phyloP scores from a whole-genome alignment of 192 early-diverging fungal genomes.

The Entomortierella lignicola region DNA sequence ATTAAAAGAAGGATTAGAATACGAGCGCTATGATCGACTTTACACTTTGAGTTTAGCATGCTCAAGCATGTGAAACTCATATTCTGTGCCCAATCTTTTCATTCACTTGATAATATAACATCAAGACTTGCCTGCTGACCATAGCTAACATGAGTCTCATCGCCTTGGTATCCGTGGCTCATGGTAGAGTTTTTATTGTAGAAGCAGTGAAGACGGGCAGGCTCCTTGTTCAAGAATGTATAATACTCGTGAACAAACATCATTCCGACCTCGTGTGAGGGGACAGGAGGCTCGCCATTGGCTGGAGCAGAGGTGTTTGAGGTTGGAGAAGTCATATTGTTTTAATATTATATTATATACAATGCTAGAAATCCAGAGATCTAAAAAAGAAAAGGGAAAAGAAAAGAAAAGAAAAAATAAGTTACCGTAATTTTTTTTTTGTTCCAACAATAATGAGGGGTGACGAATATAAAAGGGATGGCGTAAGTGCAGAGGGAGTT shows the following conservation, averaged over 20 bases:
- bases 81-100: neutral
- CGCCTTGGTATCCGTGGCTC: constrained; percentile 88
- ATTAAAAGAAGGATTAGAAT: too few relatives aligned
- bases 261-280: constrained; percentile 84
- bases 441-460: too few relatives aligned
- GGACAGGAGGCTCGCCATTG: constrained; percentile 34
- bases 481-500: too few relatives aligned
- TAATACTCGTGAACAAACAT: constrained; percentile 97
- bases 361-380: constrained; percentile 4
- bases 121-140: constrained; percentile 74
- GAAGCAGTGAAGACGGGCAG: constrained; percentile 83
- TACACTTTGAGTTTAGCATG: too few relatives aligned
- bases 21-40: too few relatives aligned
- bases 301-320: constrained; percentile 33
- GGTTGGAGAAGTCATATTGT: constrained; percentile 41
- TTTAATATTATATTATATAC: constrained; percentile 22
- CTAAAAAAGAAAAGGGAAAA: constrained; percentile 1
- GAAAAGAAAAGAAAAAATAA: neutral
- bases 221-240: constrained; percentile 89
- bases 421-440: too few relatives aligned
- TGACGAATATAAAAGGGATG: constrained; percentile 1
- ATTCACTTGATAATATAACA: neutral
- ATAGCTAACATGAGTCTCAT: constrained; percentile 67
- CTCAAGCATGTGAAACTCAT: too few relatives aligned
- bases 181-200: constrained; percentile 88